Conservation (phyloP, 805 yeast species). For the Lachancea waltii region DNA sequence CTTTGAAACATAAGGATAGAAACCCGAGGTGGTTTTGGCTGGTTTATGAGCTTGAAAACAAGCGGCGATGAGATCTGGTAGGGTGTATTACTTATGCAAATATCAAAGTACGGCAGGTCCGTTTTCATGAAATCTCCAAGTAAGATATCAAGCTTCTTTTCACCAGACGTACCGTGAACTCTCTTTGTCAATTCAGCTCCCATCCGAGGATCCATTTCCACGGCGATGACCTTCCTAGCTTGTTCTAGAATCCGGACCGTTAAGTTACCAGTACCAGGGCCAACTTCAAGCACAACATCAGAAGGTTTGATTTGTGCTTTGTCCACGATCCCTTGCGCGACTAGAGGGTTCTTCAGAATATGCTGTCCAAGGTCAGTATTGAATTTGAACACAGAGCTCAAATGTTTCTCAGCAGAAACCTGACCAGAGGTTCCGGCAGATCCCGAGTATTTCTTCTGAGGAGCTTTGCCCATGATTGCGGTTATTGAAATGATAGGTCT, state of each 20-base stretch:
- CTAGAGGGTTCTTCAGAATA: conserved; percentile 89
- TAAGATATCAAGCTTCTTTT: conserved; percentile 83
- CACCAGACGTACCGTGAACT: conserved; percentile 94
- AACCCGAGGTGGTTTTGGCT: conserved; percentile 90
- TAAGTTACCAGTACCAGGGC: conserved; percentile 98
- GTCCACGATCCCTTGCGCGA: conserved; percentile 97
- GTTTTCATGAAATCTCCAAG: conserved; percentile 96
- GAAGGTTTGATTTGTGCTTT: conserved; percentile 90
- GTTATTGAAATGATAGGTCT: too few relatives aligned
- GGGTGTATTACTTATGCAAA: conserved; percentile 95
- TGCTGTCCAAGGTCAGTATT: conserved; percentile 97
- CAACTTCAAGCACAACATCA: conserved; percentile 90
- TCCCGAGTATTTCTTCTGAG: conserved; percentile 53
- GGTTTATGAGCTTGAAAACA: conserved; percentile 84
- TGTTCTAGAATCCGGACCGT: conserved; percentile 89
- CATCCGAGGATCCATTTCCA: conserved; percentile 99
- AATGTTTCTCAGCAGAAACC: conserved; percentile 64
- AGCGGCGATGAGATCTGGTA: conserved; percentile 96
- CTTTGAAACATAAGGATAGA: conserved; percentile 96
- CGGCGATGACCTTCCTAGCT: conserved; percentile 91
- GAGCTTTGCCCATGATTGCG: conserved; percentile 51
- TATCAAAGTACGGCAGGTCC: conserved; percentile 89
- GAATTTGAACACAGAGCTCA: conserved; percentile 82
- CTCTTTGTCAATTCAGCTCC: conserved; percentile 97
- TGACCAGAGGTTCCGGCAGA: conserved; percentile 44